Evolutionary conservation across 371 early-diverging fungal genomes (phyloP).

Genomic region (Chytridium lagenaria): DNA sequence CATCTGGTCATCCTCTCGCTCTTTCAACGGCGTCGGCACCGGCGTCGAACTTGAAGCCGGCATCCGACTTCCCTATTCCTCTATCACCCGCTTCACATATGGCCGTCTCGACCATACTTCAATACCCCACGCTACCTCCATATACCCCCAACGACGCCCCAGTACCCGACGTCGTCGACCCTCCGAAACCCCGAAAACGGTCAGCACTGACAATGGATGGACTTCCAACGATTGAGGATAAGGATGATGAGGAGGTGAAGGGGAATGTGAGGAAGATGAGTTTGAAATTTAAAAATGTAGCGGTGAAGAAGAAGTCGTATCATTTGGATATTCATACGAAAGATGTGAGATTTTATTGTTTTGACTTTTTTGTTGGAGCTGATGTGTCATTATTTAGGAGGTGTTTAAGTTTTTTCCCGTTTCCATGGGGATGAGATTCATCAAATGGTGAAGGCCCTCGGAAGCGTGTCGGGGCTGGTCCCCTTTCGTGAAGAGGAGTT

Average conservation of each 20-base stretch:
- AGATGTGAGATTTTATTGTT: constrained; percentile 8
- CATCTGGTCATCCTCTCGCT: constrained; percentile 27
- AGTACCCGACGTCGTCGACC: no score
- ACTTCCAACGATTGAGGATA: not conserved
- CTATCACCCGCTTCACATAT: constrained; percentile 26
- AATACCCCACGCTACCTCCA: not conserved
- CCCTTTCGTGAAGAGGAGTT: constrained; percentile 40
- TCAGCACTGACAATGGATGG: not conserved
- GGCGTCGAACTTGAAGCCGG: constrained; percentile 2
- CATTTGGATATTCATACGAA: constrained; percentile 23
- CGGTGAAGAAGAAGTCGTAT: not conserved
- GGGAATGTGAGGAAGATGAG: not conserved
- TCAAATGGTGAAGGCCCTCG: constrained; percentile 27
- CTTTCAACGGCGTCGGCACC: constrained; percentile 17
- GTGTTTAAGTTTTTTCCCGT: constrained; percentile 49
- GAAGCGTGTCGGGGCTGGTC: constrained; percentile 27
- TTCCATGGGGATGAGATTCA: constrained; percentile 39
- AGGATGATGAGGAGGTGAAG: not conserved
- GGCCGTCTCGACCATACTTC: not conserved
- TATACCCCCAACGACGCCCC: not conserved
- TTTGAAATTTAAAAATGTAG: not conserved
- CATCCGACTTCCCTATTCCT: constrained; percentile 18
- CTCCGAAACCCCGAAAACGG: not conserved
- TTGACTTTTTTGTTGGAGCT: constrained; percentile 1
- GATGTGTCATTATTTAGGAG: constrained; percentile 7